Percentiles rank a stretch among this genome's conserved stretches.
phyloP scores from a whole-genome alignment of 768 basidiomycete species.

The Suillus brevipes region DNA sequence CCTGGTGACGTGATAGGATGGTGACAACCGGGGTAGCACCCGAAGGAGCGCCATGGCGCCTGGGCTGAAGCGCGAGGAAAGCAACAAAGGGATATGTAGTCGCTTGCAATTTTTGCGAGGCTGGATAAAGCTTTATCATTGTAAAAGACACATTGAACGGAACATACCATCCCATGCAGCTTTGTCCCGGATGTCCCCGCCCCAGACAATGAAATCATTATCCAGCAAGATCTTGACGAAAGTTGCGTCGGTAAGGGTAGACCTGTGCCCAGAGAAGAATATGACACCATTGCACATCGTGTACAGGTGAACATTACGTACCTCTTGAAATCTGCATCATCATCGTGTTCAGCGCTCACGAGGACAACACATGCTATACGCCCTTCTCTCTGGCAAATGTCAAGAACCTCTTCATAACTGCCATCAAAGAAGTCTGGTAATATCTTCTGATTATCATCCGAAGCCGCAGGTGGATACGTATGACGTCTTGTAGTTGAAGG shows the following conservation, averaged over 20 bases:
- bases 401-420: slow-evolving; percentile 78
- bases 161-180: slow-evolving; percentile 76
- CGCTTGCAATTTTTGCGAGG: slow-evolving; percentile 72
- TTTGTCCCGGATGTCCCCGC: slow-evolving; percentile 80
- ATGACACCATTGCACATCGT: neutral
- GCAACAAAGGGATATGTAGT: slow-evolving; percentile 94
- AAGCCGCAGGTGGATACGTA: slow-evolving; percentile 26
- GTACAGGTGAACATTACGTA: slow-evolving; percentile 29
- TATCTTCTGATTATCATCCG: slow-evolving; percentile 43
- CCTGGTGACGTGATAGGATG: slow-evolving; percentile 85
- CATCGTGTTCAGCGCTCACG: slow-evolving; percentile 89
- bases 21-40: slow-evolving; percentile 57
- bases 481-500: slow-evolving; percentile 46
- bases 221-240: slow-evolving; percentile 70
- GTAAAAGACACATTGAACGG: slow-evolving; percentile 8
- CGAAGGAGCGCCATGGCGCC: slow-evolving; percentile 41
- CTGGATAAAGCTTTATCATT: slow-evolving; percentile 28
- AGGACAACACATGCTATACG: slow-evolving; percentile 80
- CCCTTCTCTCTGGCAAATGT: slow-evolving; percentile 65
- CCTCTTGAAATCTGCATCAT: slow-evolving; percentile 86
- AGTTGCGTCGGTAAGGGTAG: slow-evolving; percentile 71
- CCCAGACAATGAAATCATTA: slow-evolving; percentile 86
- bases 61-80: slow-evolving; percentile 86
- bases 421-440: slow-evolving; percentile 83
- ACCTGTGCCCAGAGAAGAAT: slow-evolving; percentile 38